Base-by-base conservation (phyloP, 768 basidiomycete genomes). In the Symmetrospora coprosmae region DNA sequence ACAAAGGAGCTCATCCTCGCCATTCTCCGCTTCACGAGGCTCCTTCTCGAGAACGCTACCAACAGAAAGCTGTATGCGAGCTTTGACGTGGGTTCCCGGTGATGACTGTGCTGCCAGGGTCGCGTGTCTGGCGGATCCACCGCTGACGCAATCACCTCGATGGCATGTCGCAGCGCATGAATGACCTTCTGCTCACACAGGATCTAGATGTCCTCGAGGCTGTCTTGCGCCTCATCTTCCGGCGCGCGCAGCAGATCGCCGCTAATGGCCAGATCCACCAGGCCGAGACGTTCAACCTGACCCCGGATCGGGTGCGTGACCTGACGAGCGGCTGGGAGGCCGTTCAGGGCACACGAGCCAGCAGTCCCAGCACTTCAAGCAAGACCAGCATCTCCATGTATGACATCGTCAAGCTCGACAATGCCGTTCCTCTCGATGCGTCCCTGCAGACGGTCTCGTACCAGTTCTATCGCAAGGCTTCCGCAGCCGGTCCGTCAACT, bases 21-120 rank as follows among this genome's bases (percentile, higher is more conserved):
- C 71, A 84, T 99, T 65, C 79, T 99, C 63, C 78, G 82, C 66
- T 90, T 99, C 65, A 82, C 89, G 75, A 80, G 86, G 64, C 74
- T 97, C 37, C 75, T 99, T 50, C 76, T 99, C 68, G 94, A 97
- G 75, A 94, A 96, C 72, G 92, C 90, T 46, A 99, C 94, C 38
- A 97, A 92, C 71, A 78, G 94, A 69, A 97, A 96, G 76, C 86
- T 90, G 60, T 99, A 84, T 74, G 83, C 81, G 62, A 92, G 89
- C 3, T 99, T 94, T 73, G 94, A 99, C 72, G 92, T 97, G 74
- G 74, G 89, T 46, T 52, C 25, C 23, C 33, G 16, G n/a, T 52
- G 40, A 28, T 34, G 6, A 38, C 13, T 14, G 14, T 23, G 23
- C 2, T 4, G 33, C 35, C 14, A 21, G 23, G 19, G 31, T 43